Evolutionary conservation across 768 basidiomycete genomes (phyloP).

Genomic region (Omphalotus guepiniiformis): DNA sequence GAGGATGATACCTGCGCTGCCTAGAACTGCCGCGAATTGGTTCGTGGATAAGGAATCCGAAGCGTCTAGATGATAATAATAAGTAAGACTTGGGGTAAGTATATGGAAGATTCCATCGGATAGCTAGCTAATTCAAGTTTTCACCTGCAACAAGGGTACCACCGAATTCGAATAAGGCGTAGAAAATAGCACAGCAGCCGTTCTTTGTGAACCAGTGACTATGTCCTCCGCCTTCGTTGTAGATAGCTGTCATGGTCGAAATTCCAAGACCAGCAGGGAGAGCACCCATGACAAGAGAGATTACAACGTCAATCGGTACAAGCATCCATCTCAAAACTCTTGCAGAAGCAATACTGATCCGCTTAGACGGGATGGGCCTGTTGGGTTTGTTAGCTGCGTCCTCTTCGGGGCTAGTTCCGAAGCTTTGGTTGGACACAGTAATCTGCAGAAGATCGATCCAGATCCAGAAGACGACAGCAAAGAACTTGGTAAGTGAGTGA

Average conservation of each 20-base stretch:
- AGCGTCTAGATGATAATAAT: background rate
- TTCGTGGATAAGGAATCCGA: background rate
- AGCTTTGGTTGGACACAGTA: slow-evolving; percentile 33
- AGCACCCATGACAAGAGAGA: slow-evolving; percentile 8
- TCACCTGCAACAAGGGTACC: slow-evolving; percentile 15
- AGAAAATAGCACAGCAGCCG: slow-evolving; percentile 13
- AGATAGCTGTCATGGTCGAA: slow-evolving; percentile 13
- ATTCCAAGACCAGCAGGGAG: slow-evolving; percentile 14
- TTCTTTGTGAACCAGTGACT: slow-evolving; percentile 10
- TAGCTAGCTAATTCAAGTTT: slow-evolving; percentile 5
- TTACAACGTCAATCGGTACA: slow-evolving; percentile 21
- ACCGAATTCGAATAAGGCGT: slow-evolving; percentile 16
- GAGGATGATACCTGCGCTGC: slow-evolving; percentile 25
- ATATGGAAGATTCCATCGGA: background rate
- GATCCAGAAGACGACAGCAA: slow-evolving; percentile 30
- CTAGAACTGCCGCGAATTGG: background rate
- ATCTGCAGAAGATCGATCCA: slow-evolving; percentile 36
- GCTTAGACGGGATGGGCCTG: slow-evolving; percentile 29
- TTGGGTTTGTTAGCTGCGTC: slow-evolving; percentile 30
- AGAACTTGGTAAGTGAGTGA: background rate
- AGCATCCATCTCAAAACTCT: slow-evolving; percentile 28
- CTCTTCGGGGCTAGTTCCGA: slow-evolving; percentile 24
- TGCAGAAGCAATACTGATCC: slow-evolving; percentile 19
- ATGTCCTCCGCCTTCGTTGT: slow-evolving; percentile 13
- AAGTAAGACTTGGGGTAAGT: no score